Conservation (phyloP, 1,139 yeast species). For the Arxiozyma telluris region DNA sequence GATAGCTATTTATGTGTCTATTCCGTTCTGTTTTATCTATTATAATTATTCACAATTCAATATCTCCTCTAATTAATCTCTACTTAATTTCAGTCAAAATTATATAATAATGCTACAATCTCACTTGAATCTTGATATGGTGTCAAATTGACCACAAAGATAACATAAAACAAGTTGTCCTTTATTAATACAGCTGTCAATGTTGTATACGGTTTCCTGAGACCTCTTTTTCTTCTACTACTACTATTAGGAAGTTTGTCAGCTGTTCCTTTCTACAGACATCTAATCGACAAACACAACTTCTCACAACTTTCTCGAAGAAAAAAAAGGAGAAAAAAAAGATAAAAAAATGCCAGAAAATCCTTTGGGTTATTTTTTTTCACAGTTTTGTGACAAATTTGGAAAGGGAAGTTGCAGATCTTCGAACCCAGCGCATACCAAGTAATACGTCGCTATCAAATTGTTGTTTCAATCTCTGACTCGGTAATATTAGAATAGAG, state of each 20-base stretch:
- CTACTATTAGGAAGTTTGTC: too few species aligned
- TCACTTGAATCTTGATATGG: not conserved
- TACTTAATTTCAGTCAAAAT: not conserved
- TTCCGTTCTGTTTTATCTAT: not conserved
- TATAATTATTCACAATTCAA: not conserved
- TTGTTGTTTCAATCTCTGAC: too few species aligned
- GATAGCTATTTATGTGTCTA: not conserved
- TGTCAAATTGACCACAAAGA: not conserved
- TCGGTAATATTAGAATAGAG: not conserved
- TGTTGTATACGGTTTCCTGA: not conserved
- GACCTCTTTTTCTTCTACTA: too few species aligned
- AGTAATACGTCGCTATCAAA: not conserved
- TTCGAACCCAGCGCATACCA: not conserved
- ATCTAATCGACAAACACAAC: too few species aligned
- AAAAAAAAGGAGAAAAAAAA: too few species aligned
- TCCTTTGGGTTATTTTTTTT: too few species aligned
- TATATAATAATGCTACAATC: too few species aligned
- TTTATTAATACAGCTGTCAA: too few species aligned
- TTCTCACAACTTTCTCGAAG: too few species aligned
- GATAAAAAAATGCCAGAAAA: too few species aligned
- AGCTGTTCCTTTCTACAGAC: too few species aligned
- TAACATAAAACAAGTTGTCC: not conserved
- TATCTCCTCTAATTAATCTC: not conserved
- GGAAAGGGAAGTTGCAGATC: too few species aligned
- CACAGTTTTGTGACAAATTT: not conserved